These are phyloP conservation scores for Amanita rubescens DNA, from an alignment of 768 basidiomycete species.

Conservation along the genomic window DNA sequence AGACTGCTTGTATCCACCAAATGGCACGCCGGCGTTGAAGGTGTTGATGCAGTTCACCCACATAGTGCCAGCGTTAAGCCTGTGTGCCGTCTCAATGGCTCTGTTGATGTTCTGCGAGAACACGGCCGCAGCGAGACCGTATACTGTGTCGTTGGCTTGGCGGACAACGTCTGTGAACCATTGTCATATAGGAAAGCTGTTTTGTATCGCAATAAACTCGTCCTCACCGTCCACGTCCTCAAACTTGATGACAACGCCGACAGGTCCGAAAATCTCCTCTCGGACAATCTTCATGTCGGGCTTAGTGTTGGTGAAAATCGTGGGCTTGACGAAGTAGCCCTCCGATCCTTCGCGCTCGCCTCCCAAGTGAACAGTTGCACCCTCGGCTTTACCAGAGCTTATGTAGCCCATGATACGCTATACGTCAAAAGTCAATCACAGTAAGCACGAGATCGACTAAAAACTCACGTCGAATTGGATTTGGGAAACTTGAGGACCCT, in stretches of 20 bases:
- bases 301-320: conserved; percentile 62
- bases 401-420: conserved; percentile 78
- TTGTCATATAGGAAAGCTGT: not conserved
- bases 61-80: conserved; percentile 72
- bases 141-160: conserved; percentile 60
- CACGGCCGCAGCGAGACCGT: conserved; percentile 80
- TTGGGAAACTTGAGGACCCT: conserved; percentile 72
- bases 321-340: conserved; percentile 66
- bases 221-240: conserved; percentile 41
- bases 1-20: conserved; percentile 82
- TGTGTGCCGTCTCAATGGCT: conserved; percentile 65
- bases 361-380: conserved; percentile 59
- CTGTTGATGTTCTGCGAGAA: conserved; percentile 76
- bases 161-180: not conserved
- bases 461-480: conserved; percentile 57
- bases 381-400: conserved; percentile 61
- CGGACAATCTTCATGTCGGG: conserved; percentile 68
- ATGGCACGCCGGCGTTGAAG: conserved; percentile 55
- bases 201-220: not conserved
- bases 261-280: conserved; percentile 80
- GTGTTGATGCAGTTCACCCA: conserved; percentile 57
- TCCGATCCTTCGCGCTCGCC: conserved; percentile 46
- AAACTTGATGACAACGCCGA: conserved; percentile 72
- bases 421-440: not conserved
- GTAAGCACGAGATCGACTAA: not conserved